phyloP scores from a whole-genome alignment of 345 rosid genomes.

The Laguncularia racemosa region DNA sequence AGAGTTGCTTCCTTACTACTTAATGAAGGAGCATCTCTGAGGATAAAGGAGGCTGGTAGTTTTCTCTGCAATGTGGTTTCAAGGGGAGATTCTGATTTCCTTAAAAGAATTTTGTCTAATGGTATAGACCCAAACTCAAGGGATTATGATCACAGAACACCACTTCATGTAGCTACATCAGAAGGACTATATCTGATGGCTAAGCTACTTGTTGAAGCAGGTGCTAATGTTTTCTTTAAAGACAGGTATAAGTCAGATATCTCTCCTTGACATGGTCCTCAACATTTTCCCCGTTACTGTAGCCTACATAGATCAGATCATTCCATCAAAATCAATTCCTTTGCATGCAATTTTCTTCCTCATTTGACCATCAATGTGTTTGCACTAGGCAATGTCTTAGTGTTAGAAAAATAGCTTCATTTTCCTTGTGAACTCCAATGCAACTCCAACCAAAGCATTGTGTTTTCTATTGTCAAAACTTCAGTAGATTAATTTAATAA shows the following conservation, averaged over 20 bases:
- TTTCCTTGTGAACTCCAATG: too few species aligned
- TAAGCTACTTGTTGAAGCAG: constrained; percentile 66
- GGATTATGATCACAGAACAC: constrained; percentile 86
- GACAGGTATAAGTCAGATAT: constrained; percentile 49
- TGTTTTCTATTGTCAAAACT: too few species aligned
- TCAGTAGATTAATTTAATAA: too few species aligned
- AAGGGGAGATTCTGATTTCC: constrained; percentile 71
- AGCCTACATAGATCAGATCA: not conserved
- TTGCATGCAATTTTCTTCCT: too few species aligned
- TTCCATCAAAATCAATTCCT: too few species aligned
- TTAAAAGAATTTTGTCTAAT: constrained; percentile 54
- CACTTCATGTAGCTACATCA: constrained; percentile 89
- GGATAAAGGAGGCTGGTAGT: constrained; percentile 68
- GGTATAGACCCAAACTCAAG: constrained; percentile 79
- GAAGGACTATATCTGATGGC: constrained; percentile 77
- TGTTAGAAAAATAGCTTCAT: too few species aligned
- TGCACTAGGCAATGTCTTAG: too few species aligned
- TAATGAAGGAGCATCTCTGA: constrained; percentile 58
- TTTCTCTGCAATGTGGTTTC: constrained; percentile 58
- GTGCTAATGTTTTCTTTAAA: constrained; percentile 67
- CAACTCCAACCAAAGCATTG: too few species aligned
- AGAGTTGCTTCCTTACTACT: constrained; percentile 52
- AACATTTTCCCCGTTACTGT: not conserved
- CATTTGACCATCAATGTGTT: too few species aligned
- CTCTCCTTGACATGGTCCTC: not conserved